Evolutionary conservation across 441 rosid species (phyloP), one percentile per base, ranked within the genome.

Genomic region (Brassica hybrid): DNA sequence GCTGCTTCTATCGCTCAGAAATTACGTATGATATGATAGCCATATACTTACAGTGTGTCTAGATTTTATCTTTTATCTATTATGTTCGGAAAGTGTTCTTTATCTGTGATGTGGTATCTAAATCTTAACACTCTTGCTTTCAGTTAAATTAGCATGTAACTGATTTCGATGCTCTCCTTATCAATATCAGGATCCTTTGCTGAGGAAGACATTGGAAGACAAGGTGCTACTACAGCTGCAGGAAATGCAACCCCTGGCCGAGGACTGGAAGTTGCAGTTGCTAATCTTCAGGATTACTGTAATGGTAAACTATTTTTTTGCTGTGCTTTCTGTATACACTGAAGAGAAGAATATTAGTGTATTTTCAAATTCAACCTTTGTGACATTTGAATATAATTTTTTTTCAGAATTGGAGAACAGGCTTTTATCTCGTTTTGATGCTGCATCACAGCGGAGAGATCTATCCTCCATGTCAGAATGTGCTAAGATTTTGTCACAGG

Each of bases 211-310:
- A 90, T 94, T 78, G 98, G 94, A 83, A 84, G 98, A 76, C 98
- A 91, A 83, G 91, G 92, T 69, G 89, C 56, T 14, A 45, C 7
- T 45, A 45, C 52, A 45, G 52, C 85, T 72, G 83, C 90, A 83
- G 99, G 97, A 82, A 94, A 87, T 84, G 96, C 97, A 79, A 83
- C 94, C 72, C 90, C 98, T 80, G 92, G 98, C 84, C 86, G 98
- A 85, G 99, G 98, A 65, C 84, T 96, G 77, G 99, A 96, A 86
- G 98, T 90, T 86, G 99, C 99, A 18, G 99, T 96, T 77, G 91
- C 95, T 82, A 96, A 96, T 86, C 99, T 96, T 84, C 99, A 96
- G 81, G 99, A 96, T 79, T 96, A 96, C 86, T 96, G 99, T 91
- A 96, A 96, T 79, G 99, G 99, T 96, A 94, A 23, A 63, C 61